A percentile compares a stretch with the other conserved stretches of the same genome.
phyloP scores from a whole-genome alignment of 129 eudicot genomes.

The Helianthus tuberosus region DNA sequence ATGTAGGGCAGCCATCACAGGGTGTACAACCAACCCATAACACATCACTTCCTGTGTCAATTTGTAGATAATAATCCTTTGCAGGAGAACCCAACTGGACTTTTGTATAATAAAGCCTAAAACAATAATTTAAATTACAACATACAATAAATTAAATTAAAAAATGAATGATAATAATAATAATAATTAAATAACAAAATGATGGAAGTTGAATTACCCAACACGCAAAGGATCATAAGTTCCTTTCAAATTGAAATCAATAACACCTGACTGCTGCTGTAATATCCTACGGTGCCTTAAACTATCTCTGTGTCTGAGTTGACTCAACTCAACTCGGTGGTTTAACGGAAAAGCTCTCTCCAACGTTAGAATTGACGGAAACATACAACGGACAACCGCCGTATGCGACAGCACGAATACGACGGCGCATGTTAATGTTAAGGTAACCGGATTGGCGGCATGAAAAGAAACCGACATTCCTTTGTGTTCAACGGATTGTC shows the following conservation, averaged over 20 bases:
- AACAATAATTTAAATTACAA: conserved; percentile 22
- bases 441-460: conserved; percentile 29
- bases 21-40: conserved; percentile 85
- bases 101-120: conserved; percentile 80
- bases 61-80: conserved; percentile 79
- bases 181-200: neutral
- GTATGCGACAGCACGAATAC: conserved; percentile 24
- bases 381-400: conserved; percentile 43
- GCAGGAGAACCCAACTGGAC: conserved; percentile 84
- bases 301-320: conserved; percentile 65
- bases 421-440: conserved; percentile 30
- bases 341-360: conserved; percentile 84
- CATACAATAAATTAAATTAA: neutral
- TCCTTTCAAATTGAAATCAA: conserved; percentile 76
- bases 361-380: conserved; percentile 54
- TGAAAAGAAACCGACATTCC: conserved; percentile 44
- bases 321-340: conserved; percentile 65
- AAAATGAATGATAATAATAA: no score
- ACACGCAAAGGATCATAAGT: conserved; percentile 84
- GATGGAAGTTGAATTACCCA: conserved; percentile 54
- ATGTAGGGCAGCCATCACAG: conserved; percentile 81
- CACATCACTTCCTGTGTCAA: conserved; percentile 95
- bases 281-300: conserved; percentile 69
- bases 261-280: conserved; percentile 61
- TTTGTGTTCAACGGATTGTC: neutral